These are phyloP conservation scores for Ceratorhiza oryzae-sativae DNA, from an alignment of 1,284 basidiomycete genomes.

Conservation along the genomic window DNA sequence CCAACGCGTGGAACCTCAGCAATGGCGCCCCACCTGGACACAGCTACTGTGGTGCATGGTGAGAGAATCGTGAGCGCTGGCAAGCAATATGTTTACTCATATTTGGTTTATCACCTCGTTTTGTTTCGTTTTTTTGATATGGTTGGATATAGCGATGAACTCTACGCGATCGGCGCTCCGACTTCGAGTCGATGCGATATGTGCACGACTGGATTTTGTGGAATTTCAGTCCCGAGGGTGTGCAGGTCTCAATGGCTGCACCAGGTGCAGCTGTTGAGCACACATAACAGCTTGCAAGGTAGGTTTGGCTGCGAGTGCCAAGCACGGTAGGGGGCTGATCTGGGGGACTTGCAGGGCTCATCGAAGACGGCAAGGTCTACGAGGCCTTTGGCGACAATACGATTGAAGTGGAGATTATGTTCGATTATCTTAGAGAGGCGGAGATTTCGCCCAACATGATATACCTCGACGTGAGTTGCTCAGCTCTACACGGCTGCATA, in stretches of 20 bases:
- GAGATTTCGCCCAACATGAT: constrained; percentile 35
- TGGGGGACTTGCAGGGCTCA: constrained; percentile 32
- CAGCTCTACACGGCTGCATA: neutral
- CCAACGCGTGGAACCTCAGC: constrained; percentile 43
- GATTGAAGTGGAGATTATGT: constrained; percentile 42
- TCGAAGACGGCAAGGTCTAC: constrained; percentile 40
- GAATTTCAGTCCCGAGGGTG: constrained; percentile 41
- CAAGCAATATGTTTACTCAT: constrained; percentile 13
- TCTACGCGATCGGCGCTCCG: constrained; percentile 40
- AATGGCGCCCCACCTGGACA: constrained; percentile 43
- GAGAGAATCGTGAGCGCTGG: constrained; percentile 8
- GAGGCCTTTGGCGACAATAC: constrained; percentile 40
- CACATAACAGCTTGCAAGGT: constrained; percentile 39
- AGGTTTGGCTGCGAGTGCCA: neutral
- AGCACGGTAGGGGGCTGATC: neutral
- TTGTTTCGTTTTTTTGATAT: constrained; percentile 19
- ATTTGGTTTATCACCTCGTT: constrained; percentile 20
- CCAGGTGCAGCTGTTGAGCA: constrained; percentile 36
- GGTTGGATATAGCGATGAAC: constrained; percentile 38
- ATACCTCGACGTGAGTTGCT: constrained; percentile 27
- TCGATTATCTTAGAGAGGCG: constrained; percentile 43
- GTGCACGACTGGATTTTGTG: constrained; percentile 43
- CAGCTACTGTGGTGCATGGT: constrained; percentile 42
- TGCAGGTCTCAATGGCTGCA: constrained; percentile 39
- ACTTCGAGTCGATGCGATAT: constrained; percentile 41